Conservation (phyloP, 1,284 basidiomycete species). For the Fistulinella cinereoalba region DNA sequence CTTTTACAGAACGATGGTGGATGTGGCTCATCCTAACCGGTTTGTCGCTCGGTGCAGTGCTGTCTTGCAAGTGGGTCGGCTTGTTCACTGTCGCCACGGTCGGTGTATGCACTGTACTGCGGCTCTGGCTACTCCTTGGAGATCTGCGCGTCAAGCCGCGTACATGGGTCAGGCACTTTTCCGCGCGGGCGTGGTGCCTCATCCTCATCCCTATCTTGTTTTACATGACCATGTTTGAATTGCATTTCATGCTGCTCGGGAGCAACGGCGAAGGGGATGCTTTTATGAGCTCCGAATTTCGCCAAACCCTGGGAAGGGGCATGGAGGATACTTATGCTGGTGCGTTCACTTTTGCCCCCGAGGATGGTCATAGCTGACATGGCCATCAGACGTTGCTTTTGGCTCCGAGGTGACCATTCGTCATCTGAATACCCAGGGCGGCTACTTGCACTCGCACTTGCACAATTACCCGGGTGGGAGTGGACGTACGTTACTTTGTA, state of each 20-base stretch:
- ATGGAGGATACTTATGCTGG: constrained; percentile 93
- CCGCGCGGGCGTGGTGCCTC: constrained; percentile 85
- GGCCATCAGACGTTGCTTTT: constrained; percentile 71
- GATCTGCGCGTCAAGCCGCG: constrained; percentile 79
- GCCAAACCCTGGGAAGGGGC: constrained; percentile 87
- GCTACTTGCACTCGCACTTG: constrained; percentile 94
- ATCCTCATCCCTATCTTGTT: constrained; percentile 83
- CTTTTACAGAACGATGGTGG: constrained; percentile 93
- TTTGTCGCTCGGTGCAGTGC: constrained; percentile 85
- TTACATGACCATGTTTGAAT: constrained; percentile 94
- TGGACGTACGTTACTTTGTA: constrained; percentile 55
- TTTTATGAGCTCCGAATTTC: constrained; percentile 99
- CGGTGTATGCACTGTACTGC: constrained; percentile 80
- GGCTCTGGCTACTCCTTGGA: constrained; percentile 90
- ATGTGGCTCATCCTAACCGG: constrained; percentile 88
- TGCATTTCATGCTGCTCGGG: constrained; percentile 89
- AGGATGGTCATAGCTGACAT: constrained; percentile 6
- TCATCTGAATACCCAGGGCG: constrained; percentile 95
- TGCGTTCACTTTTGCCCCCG: constrained; percentile 34
- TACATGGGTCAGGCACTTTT: constrained; percentile 81
- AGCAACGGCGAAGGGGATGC: constrained; percentile 95
- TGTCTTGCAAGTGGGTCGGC: constrained; percentile 98
- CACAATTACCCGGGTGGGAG: constrained; percentile 88
- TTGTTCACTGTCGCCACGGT: constrained; percentile 98
- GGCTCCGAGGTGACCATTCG: constrained; percentile 85